These are phyloP conservation scores for Flaveria floridana DNA, from an alignment of 140 eudicot species.

Conservation along the genomic window DNA sequence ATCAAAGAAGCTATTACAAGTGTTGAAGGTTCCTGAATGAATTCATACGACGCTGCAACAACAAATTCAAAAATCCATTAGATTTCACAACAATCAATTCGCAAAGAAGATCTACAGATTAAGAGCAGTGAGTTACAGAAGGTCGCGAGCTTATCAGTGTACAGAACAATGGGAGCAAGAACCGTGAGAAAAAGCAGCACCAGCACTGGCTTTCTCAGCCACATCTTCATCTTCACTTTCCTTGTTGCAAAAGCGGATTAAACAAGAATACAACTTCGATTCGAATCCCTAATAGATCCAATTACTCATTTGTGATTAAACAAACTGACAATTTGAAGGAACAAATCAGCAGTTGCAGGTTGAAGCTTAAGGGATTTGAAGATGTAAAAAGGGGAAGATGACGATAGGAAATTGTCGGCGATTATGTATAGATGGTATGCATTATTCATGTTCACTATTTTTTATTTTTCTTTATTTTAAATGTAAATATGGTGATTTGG, in stretches of 20 bases:
- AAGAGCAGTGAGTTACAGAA: slow-evolving; percentile 27
- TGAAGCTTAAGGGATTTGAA: neutral
- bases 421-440: slow-evolving; percentile 5
- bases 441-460: neutral
- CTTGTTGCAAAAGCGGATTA: neutral
- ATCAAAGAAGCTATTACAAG: neutral
- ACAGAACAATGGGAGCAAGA: slow-evolving; percentile 67
- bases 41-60: slow-evolving; percentile 25
- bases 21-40: slow-evolving; percentile 24
- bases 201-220: slow-evolving; percentile 44
- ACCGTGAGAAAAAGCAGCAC: slow-evolving; percentile 54
- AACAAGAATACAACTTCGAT: neutral
- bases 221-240: slow-evolving; percentile 34
- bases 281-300: neutral
- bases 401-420: slow-evolving; percentile 25
- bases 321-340: neutral
- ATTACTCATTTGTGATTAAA: neutral
- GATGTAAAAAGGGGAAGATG: neutral
- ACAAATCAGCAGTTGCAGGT: slow-evolving; percentile 7
- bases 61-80: neutral
- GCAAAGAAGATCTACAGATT: neutral
- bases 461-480: neutral
- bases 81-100: neutral
- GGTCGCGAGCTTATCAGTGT: slow-evolving; percentile 50
- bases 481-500: neutral